Evolutionary conservation across 2,329 filamentous ascomycete species (phyloP).

Genomic region (Paecilomyces variotii): DNA sequence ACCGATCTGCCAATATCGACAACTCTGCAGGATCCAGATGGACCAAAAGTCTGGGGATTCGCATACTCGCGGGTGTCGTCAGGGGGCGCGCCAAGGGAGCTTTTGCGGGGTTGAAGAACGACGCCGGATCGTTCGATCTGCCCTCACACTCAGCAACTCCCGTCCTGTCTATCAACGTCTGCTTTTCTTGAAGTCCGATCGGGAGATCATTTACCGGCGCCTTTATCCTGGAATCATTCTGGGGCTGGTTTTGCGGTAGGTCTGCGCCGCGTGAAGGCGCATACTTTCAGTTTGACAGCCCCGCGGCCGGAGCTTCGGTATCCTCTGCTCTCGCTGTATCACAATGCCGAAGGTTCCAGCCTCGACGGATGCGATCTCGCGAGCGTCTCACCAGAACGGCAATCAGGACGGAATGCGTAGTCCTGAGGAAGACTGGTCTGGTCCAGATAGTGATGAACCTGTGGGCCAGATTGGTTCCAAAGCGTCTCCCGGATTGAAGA

Average conservation of each 20-base stretch:
- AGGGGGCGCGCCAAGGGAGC: neutral
- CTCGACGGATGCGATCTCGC: slow-evolving; percentile 14
- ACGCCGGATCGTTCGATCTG: neutral
- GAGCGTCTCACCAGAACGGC: slow-evolving; percentile 11
- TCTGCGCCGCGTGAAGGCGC: neutral
- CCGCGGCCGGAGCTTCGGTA: neutral
- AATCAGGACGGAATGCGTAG: slow-evolving; percentile 23
- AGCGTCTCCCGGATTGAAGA: slow-evolving; percentile 22
- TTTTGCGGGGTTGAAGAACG: neutral
- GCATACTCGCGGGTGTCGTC: neutral
- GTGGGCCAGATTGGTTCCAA: slow-evolving; percentile 19
- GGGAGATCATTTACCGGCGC: neutral
- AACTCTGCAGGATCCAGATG: neutral
- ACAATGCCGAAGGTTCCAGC: slow-evolving; percentile 26
- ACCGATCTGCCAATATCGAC: neutral
- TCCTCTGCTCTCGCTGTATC: slow-evolving; percentile 15
- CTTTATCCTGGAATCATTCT: neutral
- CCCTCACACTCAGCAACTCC: neutral
- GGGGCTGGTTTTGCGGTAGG: neutral
- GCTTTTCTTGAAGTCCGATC: neutral
- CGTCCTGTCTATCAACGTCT: neutral
- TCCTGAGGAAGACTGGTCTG: slow-evolving; percentile 26
- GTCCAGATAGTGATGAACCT: slow-evolving; percentile 26
- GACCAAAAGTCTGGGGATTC: neutral
- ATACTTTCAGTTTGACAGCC: neutral